Evolutionary conservation across 2,329 filamentous ascomycete species (phyloP).

Genomic region (Penicillium sp.): DNA sequence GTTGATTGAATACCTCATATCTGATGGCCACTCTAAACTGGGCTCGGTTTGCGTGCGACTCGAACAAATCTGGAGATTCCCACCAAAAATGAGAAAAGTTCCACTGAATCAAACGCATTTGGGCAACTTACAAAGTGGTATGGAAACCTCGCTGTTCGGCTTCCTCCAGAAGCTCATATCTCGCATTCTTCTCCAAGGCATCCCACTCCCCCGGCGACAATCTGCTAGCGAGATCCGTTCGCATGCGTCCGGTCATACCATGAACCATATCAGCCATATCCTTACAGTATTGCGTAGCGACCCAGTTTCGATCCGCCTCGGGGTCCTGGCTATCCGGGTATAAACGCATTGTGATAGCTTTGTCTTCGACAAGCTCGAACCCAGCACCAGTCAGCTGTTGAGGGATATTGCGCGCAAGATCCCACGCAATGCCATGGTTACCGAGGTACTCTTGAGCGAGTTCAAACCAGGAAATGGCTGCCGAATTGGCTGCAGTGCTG

Average conservation of each 20-base stretch:
- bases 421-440: neutral
- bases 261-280: constrained; percentile 5
- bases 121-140: neutral
- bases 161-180: neutral
- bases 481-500: neutral
- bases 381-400: neutral
- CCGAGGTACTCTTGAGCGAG: neutral
- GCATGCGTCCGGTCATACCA: constrained; percentile 5
- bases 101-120: too few species aligned
- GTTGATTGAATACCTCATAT: too few species aligned
- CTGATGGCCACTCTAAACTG: neutral
- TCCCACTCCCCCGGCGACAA: neutral
- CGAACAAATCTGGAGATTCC: neutral
- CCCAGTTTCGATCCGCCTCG: constrained; percentile 2
- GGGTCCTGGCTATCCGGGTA: constrained; percentile 1
- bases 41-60: neutral
- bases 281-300: neutral
- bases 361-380: neutral
- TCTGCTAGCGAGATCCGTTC: neutral
- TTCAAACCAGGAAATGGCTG: neutral
- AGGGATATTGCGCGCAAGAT: neutral
- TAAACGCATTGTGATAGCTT: neutral
- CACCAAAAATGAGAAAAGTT: too few species aligned
- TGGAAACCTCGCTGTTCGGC: neutral
- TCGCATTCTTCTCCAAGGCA: neutral